Base-by-base conservation (phyloP, 805 yeast species). In the Candida koratica region DNA sequence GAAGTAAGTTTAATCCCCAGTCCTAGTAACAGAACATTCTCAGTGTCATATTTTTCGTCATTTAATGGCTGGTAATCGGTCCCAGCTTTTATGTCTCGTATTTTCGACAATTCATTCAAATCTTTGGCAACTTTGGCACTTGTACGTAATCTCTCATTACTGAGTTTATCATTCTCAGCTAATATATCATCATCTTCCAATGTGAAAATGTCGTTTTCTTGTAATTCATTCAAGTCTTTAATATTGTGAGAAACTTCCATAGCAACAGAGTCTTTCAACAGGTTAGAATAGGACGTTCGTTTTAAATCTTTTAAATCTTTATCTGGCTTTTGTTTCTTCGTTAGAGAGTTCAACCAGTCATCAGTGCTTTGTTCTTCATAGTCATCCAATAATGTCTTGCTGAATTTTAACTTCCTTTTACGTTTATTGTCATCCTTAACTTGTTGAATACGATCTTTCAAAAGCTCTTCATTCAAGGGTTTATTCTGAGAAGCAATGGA, bases 131-230 rank as follows among this genome's bases (percentile, higher is more conserved):
- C 53, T 39, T 56, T 61, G 3, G 52, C 47, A 12, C 48, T 38
- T 42, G 39, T 22, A 11, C 39, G 17, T 42, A 55, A 51, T 41
- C 47, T 54, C n/a, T 66, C 71, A 34, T 75, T 66, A 18, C 53
- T 64, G 19, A 79, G 50, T 17, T 46, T 50, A 27, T 55, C 64
- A 5, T 42, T 53, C 16, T 49, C 61, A 36, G 52, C 67, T 11
- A 65, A 44, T 11, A 73, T 42, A 15, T 57, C 55, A n/a, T 53
- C 46, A 44, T 79, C 85, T 32, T 75, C 69, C 33, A 83, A 59
- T 0, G 88, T 82, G 34, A 84, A 58, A 3, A 81, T 61, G 1
- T 65, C 73, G 5, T 67, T 63, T n/a, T 58, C 69, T 4, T 58
- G 52, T 1, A 69, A 45, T 10, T 52, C 48, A 2, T 49, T 45